A percentile compares a stretch with the other conserved stretches of the same genome.
Conservation (phyloP, 2,329 filamentous ascomycete genomes). For the Botryotinia convoluta region DNA sequence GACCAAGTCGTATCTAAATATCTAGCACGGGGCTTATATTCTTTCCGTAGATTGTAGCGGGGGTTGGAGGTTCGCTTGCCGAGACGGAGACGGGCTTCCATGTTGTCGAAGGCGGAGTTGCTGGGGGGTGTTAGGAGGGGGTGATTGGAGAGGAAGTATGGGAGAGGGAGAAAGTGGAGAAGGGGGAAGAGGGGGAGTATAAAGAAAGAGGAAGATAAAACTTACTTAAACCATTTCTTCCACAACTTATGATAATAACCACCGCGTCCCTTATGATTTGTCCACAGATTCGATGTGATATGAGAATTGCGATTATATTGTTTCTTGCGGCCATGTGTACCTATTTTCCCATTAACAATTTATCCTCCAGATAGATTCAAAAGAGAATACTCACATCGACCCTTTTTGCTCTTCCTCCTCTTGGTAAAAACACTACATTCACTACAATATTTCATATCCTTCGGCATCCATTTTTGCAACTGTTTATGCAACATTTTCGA, state of each 20-base stretch:
- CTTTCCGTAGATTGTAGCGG: not conserved
- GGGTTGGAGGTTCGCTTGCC: not conserved
- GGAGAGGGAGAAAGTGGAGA: too few relatives aligned
- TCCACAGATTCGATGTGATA: constrained; percentile 27
- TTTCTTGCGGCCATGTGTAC: constrained; percentile 28
- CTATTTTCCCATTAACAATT: constrained; percentile 18
- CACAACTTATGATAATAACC: constrained; percentile 32
- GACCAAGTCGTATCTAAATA: not conserved
- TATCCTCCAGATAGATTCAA: too few relatives aligned
- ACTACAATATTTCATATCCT: constrained; percentile 30
- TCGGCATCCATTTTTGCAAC: constrained; percentile 31
- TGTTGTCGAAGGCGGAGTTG: constrained; percentile 29
- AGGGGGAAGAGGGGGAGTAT: too few relatives aligned
- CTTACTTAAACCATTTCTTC: constrained; percentile 35
- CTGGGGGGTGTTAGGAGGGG: not conserved
- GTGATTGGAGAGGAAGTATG: not conserved
- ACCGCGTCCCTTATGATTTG: constrained; percentile 26
- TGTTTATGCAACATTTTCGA: constrained; percentile 22
- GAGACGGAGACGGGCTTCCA: constrained; percentile 26
- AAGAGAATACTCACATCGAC: constrained; percentile 24
- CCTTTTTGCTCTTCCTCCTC: constrained; percentile 28
- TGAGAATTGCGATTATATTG: constrained; percentile 18
- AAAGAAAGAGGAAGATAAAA: not conserved
- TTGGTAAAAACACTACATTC: constrained; percentile 30
- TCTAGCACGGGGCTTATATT: not conserved